Conservation (phyloP, 164 flowering plant genomes). For the Dillenia suffruticosa region DNA sequence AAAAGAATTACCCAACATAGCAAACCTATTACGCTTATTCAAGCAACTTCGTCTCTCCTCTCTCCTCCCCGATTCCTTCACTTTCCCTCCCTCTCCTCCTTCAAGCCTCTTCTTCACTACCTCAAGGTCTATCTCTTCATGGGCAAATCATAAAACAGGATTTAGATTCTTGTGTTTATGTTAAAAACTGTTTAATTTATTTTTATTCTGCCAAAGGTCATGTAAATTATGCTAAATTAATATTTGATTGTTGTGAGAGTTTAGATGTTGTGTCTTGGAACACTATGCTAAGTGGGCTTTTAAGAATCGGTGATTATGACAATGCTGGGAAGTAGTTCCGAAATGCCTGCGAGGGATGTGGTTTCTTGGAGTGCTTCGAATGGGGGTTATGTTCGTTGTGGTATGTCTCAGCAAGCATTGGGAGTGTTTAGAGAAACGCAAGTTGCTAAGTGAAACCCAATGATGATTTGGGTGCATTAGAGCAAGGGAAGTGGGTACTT, state of each 20-base stretch:
- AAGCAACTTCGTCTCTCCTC: neutral
- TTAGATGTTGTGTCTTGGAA: slow-evolving; percentile 37
- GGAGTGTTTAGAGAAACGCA: slow-evolving; percentile 20
- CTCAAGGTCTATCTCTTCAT: slow-evolving; percentile 21
- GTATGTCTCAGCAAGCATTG: slow-evolving; percentile 22
- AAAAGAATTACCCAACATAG: neutral
- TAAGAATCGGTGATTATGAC: slow-evolving; percentile 13
- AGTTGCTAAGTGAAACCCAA: slow-evolving; percentile 16
- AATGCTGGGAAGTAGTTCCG: slow-evolving; percentile 16
- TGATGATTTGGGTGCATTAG: slow-evolving; percentile 27
- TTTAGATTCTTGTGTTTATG: slow-evolving; percentile 13
- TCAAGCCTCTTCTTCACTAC: slow-evolving; percentile 17
- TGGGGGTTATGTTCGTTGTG: slow-evolving; percentile 25
- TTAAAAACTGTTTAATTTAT: slow-evolving; percentile 21
- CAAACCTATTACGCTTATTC: too few species aligned
- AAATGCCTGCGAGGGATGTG: slow-evolving; percentile 27
- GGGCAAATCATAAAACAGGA: slow-evolving; percentile 24
- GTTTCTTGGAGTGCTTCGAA: slow-evolving; percentile 35
- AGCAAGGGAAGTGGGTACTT: slow-evolving; percentile 28
- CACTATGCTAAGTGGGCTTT: slow-evolving; percentile 22
- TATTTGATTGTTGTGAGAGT: slow-evolving; percentile 12
- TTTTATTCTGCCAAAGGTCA: slow-evolving; percentile 16
- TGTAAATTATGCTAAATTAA: slow-evolving; percentile 7
- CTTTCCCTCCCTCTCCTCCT: slow-evolving; percentile 25
- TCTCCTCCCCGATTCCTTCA: slow-evolving; percentile 19